These are phyloP conservation scores for Didymella pomorum DNA, from an alignment of 2,329 filamentous ascomycete species.

Conservation along the genomic window DNA sequence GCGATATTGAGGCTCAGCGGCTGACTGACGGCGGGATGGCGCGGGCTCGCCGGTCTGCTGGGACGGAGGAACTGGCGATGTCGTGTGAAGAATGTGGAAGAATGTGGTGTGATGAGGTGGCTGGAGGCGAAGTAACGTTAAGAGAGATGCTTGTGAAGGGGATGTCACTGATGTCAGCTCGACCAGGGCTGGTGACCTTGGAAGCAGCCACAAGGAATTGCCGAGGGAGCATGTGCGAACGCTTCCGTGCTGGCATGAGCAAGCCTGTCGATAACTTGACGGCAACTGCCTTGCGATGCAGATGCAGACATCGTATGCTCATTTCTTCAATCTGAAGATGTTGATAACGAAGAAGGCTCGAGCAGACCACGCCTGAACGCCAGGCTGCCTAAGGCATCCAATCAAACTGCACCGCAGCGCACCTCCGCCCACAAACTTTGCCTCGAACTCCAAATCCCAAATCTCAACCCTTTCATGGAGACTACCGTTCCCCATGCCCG, in stretches of 20 bases:
- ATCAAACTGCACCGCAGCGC: constrained; percentile 8
- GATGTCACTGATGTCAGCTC: constrained; percentile 8
- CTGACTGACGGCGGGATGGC: constrained; percentile 1
- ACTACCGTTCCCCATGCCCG: constrained; percentile 7
- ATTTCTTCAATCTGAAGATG: background rate
- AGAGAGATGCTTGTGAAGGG: background rate
- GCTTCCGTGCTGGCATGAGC: background rate
- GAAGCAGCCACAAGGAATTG: constrained; percentile 4
- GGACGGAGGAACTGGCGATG: background rate
- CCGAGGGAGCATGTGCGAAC: constrained; percentile 19
- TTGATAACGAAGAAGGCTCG: background rate
- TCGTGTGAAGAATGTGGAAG: background rate
- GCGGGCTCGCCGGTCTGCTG: constrained; percentile 15
- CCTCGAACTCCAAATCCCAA: background rate
- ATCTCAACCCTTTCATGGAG: constrained; percentile 9
- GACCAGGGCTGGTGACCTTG: background rate
- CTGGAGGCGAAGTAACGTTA: constrained; percentile 5
- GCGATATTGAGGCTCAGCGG: constrained; percentile 17
- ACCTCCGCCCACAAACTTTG: constrained; percentile 8
- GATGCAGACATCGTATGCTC: background rate
- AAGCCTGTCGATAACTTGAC: background rate
- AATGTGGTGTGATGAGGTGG: background rate
- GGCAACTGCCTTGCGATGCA: background rate
- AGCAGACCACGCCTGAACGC: background rate
- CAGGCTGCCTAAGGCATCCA: constrained; percentile 10